Evolutionary conservation across 257 asterid genomes (phyloP), one percentile per base, ranked within the genome.

Genomic region (Fraxinus anomala): DNA sequence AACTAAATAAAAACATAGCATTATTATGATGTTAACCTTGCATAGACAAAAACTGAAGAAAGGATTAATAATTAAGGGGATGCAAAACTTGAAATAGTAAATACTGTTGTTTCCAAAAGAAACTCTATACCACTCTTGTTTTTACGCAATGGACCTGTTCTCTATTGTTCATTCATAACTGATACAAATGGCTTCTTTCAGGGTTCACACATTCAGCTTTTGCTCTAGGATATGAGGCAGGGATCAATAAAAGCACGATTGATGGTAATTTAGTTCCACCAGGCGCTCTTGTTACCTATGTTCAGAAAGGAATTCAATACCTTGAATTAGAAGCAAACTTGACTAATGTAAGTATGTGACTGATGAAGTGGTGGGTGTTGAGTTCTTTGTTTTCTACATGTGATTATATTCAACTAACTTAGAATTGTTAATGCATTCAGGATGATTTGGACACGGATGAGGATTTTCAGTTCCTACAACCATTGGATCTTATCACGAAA

Each of bases 231-330:
- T 92, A 80, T 80, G 98, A 94, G 88, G 97, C 98, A 16, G 97
- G 96, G 79, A 89, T 92, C 79, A 79, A 81, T 71, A 94, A 91
- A 79, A 87, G 91, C 83, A 82, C 87, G 69, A 91, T 94, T 49
- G 96, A 94, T 82, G 97, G 90, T 19, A 92, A 89, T 82, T 89
- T 92, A 84, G 98, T 94, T 84, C 98, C 98, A 16, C 97, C 97
- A 2, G 97, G 96, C 79, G 97, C 96, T 76, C 97, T 94, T 65
- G 89, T 92, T 61, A 94, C 92, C 56, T 91, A 90, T 82, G 82
- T 94, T 71, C 98, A 94, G 82, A 94, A 94, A 84, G 98, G 97
- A 83, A 90, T 92, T 85, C 97, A 92, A 72, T 94, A 91, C 82
- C 97, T 92, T 75, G 98, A 94, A 82, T 85, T 94, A 74, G 98